Conservation (phyloP, 2,329 filamentous ascomycete species). For the Atkinsonella hypoxylon region DNA sequence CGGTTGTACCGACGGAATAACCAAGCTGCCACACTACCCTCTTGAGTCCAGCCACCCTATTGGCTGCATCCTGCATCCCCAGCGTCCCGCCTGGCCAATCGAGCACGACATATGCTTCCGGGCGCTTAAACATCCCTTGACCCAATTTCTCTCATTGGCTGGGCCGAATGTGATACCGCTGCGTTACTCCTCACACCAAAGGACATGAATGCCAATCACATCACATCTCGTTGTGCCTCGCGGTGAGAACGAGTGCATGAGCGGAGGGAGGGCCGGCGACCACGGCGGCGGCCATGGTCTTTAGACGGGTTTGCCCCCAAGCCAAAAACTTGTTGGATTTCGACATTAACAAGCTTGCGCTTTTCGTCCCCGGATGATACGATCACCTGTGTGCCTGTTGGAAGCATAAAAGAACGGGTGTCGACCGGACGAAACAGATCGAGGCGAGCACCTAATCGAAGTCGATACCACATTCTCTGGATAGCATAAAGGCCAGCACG, state of each 20-base stretch:
- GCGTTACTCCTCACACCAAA: conserved; percentile 8
- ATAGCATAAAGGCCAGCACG: neutral
- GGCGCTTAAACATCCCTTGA: conserved; percentile 20
- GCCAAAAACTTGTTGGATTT: neutral
- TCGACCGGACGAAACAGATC: neutral
- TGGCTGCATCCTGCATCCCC: conserved; percentile 12
- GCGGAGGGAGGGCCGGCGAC: neutral
- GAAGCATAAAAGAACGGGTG: neutral
- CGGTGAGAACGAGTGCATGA: neutral
- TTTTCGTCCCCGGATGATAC: neutral
- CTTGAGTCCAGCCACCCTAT: conserved; percentile 9
- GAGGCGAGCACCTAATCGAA: neutral
- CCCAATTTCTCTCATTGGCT: conserved; percentile 16
- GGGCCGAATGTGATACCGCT: conserved; percentile 4
- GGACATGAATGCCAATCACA: conserved; percentile 2
- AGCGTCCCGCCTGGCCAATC: conserved; percentile 16
- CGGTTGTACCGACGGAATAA: neutral
- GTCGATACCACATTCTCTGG: neutral
- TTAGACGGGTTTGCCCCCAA: conserved; percentile 11
- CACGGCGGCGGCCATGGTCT: conserved; percentile 1
- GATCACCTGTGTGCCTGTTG: neutral
- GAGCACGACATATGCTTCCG: conserved; percentile 12
- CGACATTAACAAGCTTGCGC: neutral
- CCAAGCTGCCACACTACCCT: neutral
- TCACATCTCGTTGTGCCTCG: conserved; percentile 7